Evolutionary conservation across 768 basidiomycete genomes (phyloP), one percentile per base, ranked within the genome.

Genomic region (Scleroderma bovista): DNA sequence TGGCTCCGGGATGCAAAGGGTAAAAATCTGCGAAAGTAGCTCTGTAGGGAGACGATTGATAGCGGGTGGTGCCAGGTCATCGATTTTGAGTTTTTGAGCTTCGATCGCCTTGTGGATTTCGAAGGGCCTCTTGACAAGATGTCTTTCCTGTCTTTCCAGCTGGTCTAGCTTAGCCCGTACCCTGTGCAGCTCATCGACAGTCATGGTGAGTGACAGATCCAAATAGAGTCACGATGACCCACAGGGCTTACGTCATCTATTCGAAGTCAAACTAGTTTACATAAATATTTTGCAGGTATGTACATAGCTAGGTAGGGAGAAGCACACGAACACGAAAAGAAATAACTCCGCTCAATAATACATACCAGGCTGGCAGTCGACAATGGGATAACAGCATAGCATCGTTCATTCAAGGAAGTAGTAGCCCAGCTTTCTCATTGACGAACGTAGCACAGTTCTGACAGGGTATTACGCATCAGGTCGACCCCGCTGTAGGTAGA

Each of bases 321-420:
- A n/a, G n/a, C n/a, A n/a, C n/a, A n/a, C n/a, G n/a, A n/a, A n/a
- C n/a, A n/a, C n/a, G n/a, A n/a, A n/a, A n/a, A n/a, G n/a, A n/a
- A n/a, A n/a, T n/a, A n/a, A n/a, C n/a, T n/a, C n/a, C n/a, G n/a
- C n/a, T n/a, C n/a, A n/a, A n/a, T n/a, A n/a, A n/a, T n/a, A n/a
- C n/a, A n/a, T n/a, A n/a, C n/a, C n/a, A n/a, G n/a, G n/a, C n/a
- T n/a, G n/a, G n/a, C n/a, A n/a, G n/a, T n/a, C n/a, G n/a, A n/a
- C n/a, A n/a, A n/a, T n/a, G n/a, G n/a, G 22, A 50, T 29, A 32
- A 5, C 9, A 23, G 20, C 45, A 20, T 20, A 17, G 20, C 8
- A 33, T 24, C 24, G 15, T 15, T 23, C 45, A 10, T 47, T 64
- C 55, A 65, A 36, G 58, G 53, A 32, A 66, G 52, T 40, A 63